These are phyloP conservation scores for Ophiocordyceps camponoti-leonardi DNA, from an alignment of 2,329 filamentous ascomycete species.

Conservation along the genomic window DNA sequence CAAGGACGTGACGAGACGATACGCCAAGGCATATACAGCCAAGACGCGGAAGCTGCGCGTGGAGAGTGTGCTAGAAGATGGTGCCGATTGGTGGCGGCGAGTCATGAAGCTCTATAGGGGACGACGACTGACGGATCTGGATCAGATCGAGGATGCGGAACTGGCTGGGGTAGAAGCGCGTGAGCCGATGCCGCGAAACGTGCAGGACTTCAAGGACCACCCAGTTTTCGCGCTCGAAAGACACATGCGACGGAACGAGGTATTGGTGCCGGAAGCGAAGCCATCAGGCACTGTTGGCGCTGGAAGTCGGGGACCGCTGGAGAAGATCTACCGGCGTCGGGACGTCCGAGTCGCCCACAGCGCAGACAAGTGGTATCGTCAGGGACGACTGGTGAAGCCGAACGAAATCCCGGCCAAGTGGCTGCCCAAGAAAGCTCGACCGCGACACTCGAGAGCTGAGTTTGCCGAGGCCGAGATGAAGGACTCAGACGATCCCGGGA, in stretches of 20 bases:
- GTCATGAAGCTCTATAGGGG: slow-evolving; percentile 30
- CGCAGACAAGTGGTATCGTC: slow-evolving; percentile 77
- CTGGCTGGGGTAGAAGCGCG: slow-evolving; percentile 51
- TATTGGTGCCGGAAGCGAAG: slow-evolving; percentile 52
- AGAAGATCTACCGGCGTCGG: slow-evolving; percentile 64
- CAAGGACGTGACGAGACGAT: slow-evolving; percentile 74
- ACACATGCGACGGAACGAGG: slow-evolving; percentile 69
- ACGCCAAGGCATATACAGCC: slow-evolving; percentile 74
- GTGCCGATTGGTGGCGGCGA: slow-evolving; percentile 34
- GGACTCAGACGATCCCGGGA: slow-evolving; percentile 21
- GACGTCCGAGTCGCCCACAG: slow-evolving; percentile 68
- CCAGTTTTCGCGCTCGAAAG: slow-evolving; percentile 70
- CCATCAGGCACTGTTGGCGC: slow-evolving; percentile 63
- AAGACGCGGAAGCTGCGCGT: slow-evolving; percentile 76
- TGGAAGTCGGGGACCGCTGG: slow-evolving; percentile 44
- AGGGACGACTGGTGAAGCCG: slow-evolving; percentile 62
- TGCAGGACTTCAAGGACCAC: slow-evolving; percentile 77
- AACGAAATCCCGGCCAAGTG: slow-evolving; percentile 74
- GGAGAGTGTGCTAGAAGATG: slow-evolving; percentile 37
- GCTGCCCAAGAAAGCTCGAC: slow-evolving; percentile 30
- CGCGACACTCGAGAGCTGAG: slow-evolving; percentile 6
- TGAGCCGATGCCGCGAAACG: slow-evolving; percentile 74
- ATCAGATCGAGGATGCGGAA: slow-evolving; percentile 71
- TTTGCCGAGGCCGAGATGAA: slow-evolving; percentile 12
- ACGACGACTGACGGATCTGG: slow-evolving; percentile 38